These are phyloP conservation scores for Dryas drummondii DNA, from an alignment of 306 rosid species.

Conservation along the genomic window DNA sequence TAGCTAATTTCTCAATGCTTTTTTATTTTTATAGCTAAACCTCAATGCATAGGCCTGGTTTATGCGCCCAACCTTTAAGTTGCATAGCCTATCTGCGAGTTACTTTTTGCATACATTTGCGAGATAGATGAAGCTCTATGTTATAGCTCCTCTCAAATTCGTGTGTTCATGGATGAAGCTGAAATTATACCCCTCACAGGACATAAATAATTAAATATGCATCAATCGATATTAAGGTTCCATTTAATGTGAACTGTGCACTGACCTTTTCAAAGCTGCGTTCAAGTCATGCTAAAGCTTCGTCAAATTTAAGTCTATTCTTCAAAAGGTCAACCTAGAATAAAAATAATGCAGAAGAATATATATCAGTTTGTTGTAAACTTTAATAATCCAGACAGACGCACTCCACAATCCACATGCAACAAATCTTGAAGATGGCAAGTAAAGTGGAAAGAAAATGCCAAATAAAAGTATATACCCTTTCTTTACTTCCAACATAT, in stretches of 20 bases:
- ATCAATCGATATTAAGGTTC: not conserved
- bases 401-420: not conserved
- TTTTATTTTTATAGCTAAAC: too few relatives aligned
- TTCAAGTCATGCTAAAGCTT: constrained; percentile 55
- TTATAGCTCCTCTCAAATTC: not conserved
- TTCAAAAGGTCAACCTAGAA: constrained; percentile 46
- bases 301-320: constrained; percentile 43
- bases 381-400: not conserved
- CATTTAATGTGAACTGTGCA: not conserved
- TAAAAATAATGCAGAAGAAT: not conserved
- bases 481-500: not conserved
- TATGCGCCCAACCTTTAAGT: too few relatives aligned
- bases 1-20: too few relatives aligned
- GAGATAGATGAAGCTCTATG: not conserved
- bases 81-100: too few relatives aligned
- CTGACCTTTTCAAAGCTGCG: constrained; percentile 50
- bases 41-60: too few relatives aligned
- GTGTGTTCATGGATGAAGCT: not conserved
- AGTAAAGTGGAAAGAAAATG: not conserved
- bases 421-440: not conserved
- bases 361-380: not conserved
- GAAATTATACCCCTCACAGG: not conserved
- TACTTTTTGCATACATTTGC: too few relatives aligned
- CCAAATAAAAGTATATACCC: not conserved
- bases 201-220: not conserved